These are phyloP conservation scores for Penicillium brasilianum DNA, from an alignment of 2,329 filamentous ascomycete species.

Conservation along the genomic window DNA sequence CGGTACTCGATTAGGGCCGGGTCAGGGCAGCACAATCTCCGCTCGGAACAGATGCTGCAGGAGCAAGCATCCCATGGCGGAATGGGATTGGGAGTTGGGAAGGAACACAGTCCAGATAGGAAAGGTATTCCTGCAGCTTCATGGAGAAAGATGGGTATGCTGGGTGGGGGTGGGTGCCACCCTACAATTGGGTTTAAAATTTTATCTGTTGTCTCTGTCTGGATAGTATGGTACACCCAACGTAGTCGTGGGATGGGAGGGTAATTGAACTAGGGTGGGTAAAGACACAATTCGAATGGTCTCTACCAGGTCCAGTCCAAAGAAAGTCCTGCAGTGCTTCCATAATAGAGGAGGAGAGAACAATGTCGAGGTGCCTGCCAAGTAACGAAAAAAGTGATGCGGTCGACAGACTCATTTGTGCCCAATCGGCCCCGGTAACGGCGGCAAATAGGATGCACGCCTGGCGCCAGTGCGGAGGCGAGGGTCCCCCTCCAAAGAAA, in stretches of 20 bases:
- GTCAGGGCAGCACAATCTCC: slow-evolving; percentile 34
- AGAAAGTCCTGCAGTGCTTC: slow-evolving; percentile 18
- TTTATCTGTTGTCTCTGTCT: slow-evolving; percentile 22
- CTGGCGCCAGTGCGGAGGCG: slow-evolving; percentile 31
- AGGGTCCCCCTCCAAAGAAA: slow-evolving; percentile 18
- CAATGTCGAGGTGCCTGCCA: slow-evolving; percentile 10
- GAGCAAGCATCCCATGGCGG: slow-evolving; percentile 31
- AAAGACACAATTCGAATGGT: slow-evolving; percentile 11
- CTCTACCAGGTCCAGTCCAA: slow-evolving; percentile 16
- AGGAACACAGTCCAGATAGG: slow-evolving; percentile 29
- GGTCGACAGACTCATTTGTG: slow-evolving; percentile 36
- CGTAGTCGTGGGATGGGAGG: background rate
- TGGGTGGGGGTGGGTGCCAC: slow-evolving; percentile 38
- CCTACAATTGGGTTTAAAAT: slow-evolving; percentile 22
- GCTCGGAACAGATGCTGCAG: slow-evolving; percentile 39
- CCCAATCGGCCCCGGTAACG: slow-evolving; percentile 32
- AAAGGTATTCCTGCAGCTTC: slow-evolving; percentile 29
- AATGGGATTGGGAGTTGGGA: slow-evolving; percentile 29
- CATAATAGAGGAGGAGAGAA: slow-evolving; percentile 8
- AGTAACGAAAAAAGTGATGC: slow-evolving; percentile 24
- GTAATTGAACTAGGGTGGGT: slow-evolving; percentile 10
- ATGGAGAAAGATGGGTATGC: slow-evolving; percentile 33
- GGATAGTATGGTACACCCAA: slow-evolving; percentile 16
- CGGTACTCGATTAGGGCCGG: slow-evolving; percentile 36
- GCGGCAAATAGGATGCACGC: slow-evolving; percentile 35